A percentile compares a stretch with the other conserved stretches of the same genome.
Conservation (phyloP, 1,284 basidiomycete genomes). For the Cystobasidium sp. region DNA sequence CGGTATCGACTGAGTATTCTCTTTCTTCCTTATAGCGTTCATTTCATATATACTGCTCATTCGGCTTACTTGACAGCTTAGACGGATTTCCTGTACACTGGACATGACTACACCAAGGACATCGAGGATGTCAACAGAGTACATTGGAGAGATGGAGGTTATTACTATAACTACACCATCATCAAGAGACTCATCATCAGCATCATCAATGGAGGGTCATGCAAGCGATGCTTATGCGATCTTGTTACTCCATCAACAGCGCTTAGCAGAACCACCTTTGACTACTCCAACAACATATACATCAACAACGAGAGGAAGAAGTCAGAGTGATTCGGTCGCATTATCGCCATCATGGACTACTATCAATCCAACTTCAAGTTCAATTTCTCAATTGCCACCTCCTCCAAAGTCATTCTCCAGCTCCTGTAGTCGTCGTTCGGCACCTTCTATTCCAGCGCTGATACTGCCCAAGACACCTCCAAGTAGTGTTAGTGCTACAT, state of each 20-base stretch:
- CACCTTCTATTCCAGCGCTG: conserved; percentile 6
- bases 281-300: conserved; percentile 3
- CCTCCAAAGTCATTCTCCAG: conserved; percentile 7
- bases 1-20: too few species aligned
- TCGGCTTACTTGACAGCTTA: too few species aligned
- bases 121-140: too few species aligned
- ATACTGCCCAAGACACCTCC: not conserved
- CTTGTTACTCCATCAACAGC: not conserved
- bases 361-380: not conserved
- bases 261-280: not conserved
- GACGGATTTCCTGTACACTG: too few species aligned
- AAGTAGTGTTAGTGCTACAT: not conserved
- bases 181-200: conserved; percentile 2
- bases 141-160: too few species aligned
- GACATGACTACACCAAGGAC: too few species aligned
- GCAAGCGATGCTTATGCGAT: conserved; percentile 2
- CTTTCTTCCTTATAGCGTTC: too few species aligned
- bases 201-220: conserved; percentile 3
- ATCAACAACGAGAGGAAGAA: not conserved
- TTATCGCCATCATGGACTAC: not conserved
- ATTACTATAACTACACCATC: not conserved
- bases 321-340: conserved; percentile 4
- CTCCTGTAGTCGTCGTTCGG: not conserved
- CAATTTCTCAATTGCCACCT: not conserved
- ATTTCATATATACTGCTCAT: too few species aligned